A percentile compares a stretch with the other conserved stretches of the same genome.
phyloP scores from a whole-genome alignment of 78 protist species.

The Bigelowiella natans region DNA sequence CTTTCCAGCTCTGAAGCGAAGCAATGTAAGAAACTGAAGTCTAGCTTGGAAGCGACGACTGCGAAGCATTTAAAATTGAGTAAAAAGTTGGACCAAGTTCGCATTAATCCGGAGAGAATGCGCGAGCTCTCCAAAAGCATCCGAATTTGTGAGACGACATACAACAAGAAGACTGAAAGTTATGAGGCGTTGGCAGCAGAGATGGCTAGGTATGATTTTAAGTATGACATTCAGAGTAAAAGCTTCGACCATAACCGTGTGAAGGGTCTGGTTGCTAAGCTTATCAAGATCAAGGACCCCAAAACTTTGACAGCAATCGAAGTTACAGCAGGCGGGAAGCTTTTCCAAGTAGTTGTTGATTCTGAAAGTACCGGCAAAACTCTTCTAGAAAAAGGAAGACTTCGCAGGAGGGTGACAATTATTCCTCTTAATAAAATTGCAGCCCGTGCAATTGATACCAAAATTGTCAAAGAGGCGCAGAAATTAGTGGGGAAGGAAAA shows the following conservation, averaged over 20 bases:
- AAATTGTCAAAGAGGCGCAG: constrained; percentile 17
- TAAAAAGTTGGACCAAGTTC: background rate
- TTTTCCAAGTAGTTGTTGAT: constrained; percentile 85
- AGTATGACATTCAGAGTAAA: constrained; percentile 54
- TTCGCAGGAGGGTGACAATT: constrained; percentile 74
- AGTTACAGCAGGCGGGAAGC: constrained; percentile 74
- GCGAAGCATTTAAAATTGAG: background rate
- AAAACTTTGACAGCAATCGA: background rate
- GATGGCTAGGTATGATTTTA: constrained; percentile 36
- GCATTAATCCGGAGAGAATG: background rate
- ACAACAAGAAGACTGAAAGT: background rate
- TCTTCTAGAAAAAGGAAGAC: constrained; percentile 64
- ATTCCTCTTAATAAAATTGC: constrained; percentile 87
- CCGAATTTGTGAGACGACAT: background rate
- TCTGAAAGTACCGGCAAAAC: constrained; percentile 59
- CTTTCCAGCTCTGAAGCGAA: background rate
- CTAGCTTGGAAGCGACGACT: background rate
- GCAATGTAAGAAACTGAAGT: background rate
- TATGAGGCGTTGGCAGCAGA: background rate
- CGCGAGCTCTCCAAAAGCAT: background rate
- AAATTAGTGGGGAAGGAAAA: constrained; percentile 37
- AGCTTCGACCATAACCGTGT: constrained; percentile 61
- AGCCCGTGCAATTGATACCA: background rate
- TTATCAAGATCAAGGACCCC: constrained; percentile 37
- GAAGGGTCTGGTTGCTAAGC: constrained; percentile 73